Conservation (phyloP, 164 flowering plant genomes). For the Litsea cubeba region DNA sequence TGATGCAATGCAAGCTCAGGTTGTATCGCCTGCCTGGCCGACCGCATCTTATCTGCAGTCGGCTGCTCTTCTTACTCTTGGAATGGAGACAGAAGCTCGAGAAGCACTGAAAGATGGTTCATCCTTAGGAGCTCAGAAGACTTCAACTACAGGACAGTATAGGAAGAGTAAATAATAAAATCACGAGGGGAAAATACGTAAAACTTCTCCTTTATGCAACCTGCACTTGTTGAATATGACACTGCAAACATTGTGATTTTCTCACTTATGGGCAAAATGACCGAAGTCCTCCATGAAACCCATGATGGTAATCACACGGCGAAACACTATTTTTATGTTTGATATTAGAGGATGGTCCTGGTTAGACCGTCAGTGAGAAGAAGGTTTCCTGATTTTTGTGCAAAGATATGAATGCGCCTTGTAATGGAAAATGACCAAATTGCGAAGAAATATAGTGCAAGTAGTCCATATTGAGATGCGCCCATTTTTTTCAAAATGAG, state of each 20-base stretch:
- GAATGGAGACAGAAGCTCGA: constrained; percentile 72
- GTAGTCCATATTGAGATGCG: neutral
- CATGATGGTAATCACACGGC: neutral
- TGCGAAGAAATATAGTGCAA: neutral
- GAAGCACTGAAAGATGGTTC: constrained; percentile 75
- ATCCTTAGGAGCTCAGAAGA: constrained; percentile 51
- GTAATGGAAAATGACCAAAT: neutral
- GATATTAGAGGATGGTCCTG: constrained; percentile 1
- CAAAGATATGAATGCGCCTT: neutral
- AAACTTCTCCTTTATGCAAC: neutral
- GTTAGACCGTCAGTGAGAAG: neutral
- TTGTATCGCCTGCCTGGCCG: constrained; percentile 73
- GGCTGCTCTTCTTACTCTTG: constrained; percentile 58
- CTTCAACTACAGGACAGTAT: constrained; percentile 13
- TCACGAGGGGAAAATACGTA: neutral
- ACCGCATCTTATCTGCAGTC: constrained; percentile 80
- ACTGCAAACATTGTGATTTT: neutral
- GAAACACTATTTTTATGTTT: neutral
- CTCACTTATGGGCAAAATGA: neutral
- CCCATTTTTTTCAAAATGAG: no score
- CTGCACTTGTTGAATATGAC: constrained; percentile 6
- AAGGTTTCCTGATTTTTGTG: neutral
- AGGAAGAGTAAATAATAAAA: neutral
- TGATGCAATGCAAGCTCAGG: constrained; percentile 87
- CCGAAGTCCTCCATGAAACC: neutral